These are phyloP conservation scores for Phaffia australis DNA, from an alignment of 768 basidiomycete genomes.

Conservation along the genomic window DNA sequence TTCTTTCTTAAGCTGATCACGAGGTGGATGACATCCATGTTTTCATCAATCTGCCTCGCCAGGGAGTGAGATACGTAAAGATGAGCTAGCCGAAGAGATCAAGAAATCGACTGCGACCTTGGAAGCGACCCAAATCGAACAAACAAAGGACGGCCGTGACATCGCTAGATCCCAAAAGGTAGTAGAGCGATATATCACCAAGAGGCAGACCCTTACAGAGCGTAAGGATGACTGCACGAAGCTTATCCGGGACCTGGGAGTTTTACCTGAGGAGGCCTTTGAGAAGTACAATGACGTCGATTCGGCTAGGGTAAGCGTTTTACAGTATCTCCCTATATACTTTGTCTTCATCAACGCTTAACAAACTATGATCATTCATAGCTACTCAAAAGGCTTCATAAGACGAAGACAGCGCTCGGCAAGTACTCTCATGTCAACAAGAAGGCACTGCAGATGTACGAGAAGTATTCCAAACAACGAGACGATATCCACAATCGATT, in stretches of 20 bases:
- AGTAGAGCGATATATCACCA: conserved; percentile 85
- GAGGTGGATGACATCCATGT: too few species aligned
- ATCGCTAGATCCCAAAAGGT: conserved; percentile 90
- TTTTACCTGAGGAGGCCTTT: conserved; percentile 93
- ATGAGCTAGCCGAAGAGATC: conserved; percentile 48
- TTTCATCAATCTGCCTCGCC: conserved; percentile 27
- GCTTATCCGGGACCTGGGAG: conserved; percentile 90
- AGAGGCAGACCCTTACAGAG: conserved; percentile 68
- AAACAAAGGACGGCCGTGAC: conserved; percentile 71
- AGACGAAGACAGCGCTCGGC: conserved; percentile 82
- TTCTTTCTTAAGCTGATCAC: background rate
- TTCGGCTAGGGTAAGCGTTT: conserved; percentile 61
- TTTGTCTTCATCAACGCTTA: background rate
- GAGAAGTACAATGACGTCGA: conserved; percentile 83
- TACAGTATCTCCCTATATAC: background rate
- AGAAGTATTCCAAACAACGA: conserved; percentile 92
- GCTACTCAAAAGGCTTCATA: conserved; percentile 87
- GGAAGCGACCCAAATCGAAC: conserved; percentile 68
- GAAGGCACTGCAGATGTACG: conserved; percentile 98
- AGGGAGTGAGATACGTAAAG: conserved; percentile 46
- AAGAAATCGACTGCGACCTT: conserved; percentile 41
- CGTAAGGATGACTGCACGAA: conserved; percentile 91
- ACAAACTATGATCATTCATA: conserved; percentile 35
- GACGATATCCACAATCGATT: conserved; percentile 77
- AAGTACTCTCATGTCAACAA: conserved; percentile 99